Conservation (phyloP, 345 rosid genomes). For the Chamaenerion angustifolium region DNA sequence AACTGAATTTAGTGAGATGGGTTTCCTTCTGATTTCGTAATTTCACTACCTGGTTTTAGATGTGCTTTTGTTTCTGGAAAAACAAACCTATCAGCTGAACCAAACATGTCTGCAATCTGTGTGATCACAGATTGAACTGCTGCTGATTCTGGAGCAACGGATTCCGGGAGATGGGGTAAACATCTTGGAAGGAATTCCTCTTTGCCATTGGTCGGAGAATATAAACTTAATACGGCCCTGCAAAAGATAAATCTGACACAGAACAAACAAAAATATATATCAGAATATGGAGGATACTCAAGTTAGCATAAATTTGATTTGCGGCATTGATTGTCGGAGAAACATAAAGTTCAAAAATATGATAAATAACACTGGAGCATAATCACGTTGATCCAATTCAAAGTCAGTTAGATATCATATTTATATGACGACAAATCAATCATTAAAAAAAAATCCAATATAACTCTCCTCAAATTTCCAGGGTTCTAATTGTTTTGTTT, state of each 20-base stretch:
- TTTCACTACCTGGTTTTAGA: no score
- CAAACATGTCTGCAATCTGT: slow-evolving; percentile 49
- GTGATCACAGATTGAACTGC: slow-evolving; percentile 33
- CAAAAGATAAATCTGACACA: slow-evolving; percentile 63
- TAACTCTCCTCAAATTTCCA: no score
- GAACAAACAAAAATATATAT: neutral
- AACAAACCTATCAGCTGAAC: slow-evolving; percentile 40
- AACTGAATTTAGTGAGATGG: slow-evolving; percentile 9
- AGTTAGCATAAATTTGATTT: no score
- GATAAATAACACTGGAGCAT: neutral
- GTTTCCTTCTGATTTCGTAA: slow-evolving; percentile 12
- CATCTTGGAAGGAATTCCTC: slow-evolving; percentile 65
- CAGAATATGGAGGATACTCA: no score
- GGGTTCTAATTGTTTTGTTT: no score
- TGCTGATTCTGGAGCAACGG: slow-evolving; percentile 27
- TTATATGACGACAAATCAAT: no score
- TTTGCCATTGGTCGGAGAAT: slow-evolving; percentile 32
- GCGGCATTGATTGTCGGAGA: no score
- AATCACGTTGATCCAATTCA: no score
- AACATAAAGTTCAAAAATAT: neutral
- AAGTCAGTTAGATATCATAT: no score
- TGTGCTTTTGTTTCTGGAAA: slow-evolving; percentile 26
- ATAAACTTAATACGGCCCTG: slow-evolving; percentile 48
- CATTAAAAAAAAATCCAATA: no score
- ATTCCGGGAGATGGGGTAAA: slow-evolving; percentile 51